These are phyloP conservation scores for Cladosporium cucumerinum DNA, from an alignment of 2,329 filamentous ascomycete species.

Conservation along the genomic window DNA sequence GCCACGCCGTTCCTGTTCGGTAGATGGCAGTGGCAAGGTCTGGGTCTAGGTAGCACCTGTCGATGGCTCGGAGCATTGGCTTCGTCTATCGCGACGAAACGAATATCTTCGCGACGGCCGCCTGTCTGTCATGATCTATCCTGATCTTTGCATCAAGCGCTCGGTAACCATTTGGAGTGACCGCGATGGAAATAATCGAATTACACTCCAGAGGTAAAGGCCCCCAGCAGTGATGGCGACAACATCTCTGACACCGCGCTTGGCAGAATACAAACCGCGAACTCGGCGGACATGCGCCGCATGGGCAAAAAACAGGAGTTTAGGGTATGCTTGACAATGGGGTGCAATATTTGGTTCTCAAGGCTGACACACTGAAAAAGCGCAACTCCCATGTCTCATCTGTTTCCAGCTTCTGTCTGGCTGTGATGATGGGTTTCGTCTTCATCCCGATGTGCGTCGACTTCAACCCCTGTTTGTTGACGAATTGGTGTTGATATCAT, in stretches of 20 bases:
- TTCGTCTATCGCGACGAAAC: neutral
- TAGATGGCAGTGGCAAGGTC: neutral
- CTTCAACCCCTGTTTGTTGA: slow-evolving; percentile 25
- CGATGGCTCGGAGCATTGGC: neutral
- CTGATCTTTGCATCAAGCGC: neutral
- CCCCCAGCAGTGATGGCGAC: neutral
- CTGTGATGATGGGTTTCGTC: slow-evolving; percentile 32
- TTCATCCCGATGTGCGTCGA: slow-evolving; percentile 25
- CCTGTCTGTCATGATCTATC: neutral
- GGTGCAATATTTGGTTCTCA: neutral
- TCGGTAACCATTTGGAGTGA: neutral
- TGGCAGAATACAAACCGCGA: slow-evolving; percentile 27
- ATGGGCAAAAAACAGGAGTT: slow-evolving; percentile 30
- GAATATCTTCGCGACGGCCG: neutral
- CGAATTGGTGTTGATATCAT: neutral
- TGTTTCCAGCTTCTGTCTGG: slow-evolving; percentile 26
- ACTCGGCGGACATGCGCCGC: slow-evolving; percentile 28
- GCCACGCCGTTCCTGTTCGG: neutral
- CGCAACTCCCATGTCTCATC: slow-evolving; percentile 19
- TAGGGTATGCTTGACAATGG: slow-evolving; percentile 23
- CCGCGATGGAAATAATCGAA: neutral
- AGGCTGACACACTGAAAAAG: neutral
- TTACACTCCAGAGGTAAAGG: neutral
- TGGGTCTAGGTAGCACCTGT: neutral
- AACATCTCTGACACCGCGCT: neutral